Base-by-base conservation (phyloP, 2,329 filamentous ascomycete species). In the Monosporascus sp. region DNA sequence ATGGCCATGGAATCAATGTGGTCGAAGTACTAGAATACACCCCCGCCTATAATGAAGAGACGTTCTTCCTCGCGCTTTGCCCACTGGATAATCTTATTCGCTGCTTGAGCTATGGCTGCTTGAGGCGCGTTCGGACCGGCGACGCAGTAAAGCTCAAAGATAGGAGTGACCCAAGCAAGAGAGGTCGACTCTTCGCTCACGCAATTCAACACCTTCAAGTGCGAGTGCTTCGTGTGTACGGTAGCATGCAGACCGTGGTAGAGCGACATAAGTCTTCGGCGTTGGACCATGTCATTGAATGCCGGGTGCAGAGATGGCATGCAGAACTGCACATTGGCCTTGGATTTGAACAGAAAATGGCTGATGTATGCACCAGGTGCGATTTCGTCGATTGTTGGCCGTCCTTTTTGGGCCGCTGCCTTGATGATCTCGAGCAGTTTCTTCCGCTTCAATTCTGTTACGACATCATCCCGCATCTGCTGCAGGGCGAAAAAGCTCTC, bases 21-120 rank as follows among this genome's bases (percentile, higher is more conserved):
- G 34, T 20, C 34, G 25, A 36, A 3, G 18, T 25, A 41, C 70
- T 53, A 85, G 62, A 87, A 88, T 61, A 97, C 93, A 44, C 92
- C 94, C n/a, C 94, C 95, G 1, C 94, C 94, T 66, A 99, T 94
- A 54, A 99, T 96, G 66, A 99, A 99, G 6, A 97, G 75, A 53
- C 94, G 79, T 71, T 97, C 92, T 70, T 97, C 93, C 71, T 99
- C 94, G 59, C 85, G 80, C 66, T 89, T 86, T 2, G 93, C 87
- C 92, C 93, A 99, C 65, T 94, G 89, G 6, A 95, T 85, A 48
- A 99, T 84, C 71, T 88, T 86, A 67, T 94, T 96, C 36, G 92
- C 93, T 11, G 88, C 90, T 68, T 93, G 88, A 9, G 90, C 89
- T 63, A 99, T 77, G 11, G 84, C 82, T 22, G 76, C 73, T 41